phyloP scores from a whole-genome alignment of 345 rosid genomes.

The Toxicodendron radicans region DNA sequence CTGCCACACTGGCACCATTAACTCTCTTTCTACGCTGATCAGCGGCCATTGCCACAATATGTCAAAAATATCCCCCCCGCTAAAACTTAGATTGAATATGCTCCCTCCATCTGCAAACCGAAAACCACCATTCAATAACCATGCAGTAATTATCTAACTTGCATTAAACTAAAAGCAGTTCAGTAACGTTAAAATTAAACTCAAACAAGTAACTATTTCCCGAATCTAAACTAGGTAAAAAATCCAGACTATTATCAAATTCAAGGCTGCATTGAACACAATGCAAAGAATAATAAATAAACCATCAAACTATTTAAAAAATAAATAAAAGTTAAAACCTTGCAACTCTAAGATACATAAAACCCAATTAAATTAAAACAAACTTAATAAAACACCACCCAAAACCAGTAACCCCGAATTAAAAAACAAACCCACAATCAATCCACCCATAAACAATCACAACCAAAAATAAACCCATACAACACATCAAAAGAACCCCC shows the following conservation, averaged over 20 bases:
- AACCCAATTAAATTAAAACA: not conserved
- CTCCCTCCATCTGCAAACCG: constrained; percentile 27
- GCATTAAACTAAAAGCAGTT: not conserved
- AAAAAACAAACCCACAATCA: not conserved
- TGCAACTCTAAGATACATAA: not conserved
- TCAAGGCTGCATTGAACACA: not conserved
- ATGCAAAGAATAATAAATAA: not conserved
- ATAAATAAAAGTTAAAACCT: not conserved
- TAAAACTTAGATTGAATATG: constrained; percentile 12
- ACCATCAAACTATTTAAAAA: not conserved
- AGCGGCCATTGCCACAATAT: constrained; percentile 64
- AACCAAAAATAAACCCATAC: not conserved
- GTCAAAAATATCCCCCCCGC: constrained; percentile 28
- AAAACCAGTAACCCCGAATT: not conserved
- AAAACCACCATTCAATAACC: constrained; percentile 13
- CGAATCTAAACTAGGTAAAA: not conserved
- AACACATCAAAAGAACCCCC: not conserved
- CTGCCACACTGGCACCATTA: constrained; percentile 58
- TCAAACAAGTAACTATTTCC: not conserved
- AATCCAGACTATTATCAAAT: not conserved
- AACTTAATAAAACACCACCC: not conserved
- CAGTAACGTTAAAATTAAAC: too few species aligned
- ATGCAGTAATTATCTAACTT: not conserved
- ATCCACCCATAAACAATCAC: not conserved
- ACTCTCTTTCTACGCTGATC: constrained; percentile 77